Conservation (phyloP, 2,329 filamentous ascomycete genomes). For the Stemphylium beticola region DNA sequence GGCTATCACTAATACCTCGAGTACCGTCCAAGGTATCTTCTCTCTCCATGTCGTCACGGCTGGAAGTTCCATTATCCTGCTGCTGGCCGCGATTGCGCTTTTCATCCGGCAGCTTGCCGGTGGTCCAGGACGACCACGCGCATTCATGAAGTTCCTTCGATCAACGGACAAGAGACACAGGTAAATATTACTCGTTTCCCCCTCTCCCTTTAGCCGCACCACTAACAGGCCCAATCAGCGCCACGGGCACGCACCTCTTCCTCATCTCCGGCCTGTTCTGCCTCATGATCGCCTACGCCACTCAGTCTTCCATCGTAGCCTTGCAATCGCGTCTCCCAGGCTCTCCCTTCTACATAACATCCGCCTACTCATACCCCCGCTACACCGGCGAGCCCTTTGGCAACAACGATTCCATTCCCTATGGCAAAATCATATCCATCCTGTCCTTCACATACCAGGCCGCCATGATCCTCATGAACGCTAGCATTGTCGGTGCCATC, state of each 20-base stretch:
- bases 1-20: slow-evolving; percentile 20
- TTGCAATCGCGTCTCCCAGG: slow-evolving; percentile 13
- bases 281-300: slow-evolving; percentile 23
- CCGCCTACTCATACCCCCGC: slow-evolving; percentile 22
- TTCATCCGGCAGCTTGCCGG: slow-evolving; percentile 15
- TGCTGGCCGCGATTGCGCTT: slow-evolving; percentile 10
- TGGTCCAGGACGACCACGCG: slow-evolving; percentile 14
- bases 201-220: too few relatives aligned
- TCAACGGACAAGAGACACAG: slow-evolving; percentile 8
- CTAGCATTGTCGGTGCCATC: slow-evolving; percentile 33
- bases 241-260: slow-evolving; percentile 20
- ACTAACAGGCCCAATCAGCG: not conserved
- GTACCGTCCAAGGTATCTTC: slow-evolving; percentile 25
- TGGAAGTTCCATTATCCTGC: slow-evolving; percentile 15
- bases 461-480: slow-evolving; percentile 22
- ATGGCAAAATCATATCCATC: slow-evolving; percentile 22
- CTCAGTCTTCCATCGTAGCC: slow-evolving; percentile 22
- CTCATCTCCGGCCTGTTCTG: slow-evolving; percentile 22
- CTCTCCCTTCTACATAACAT: slow-evolving; percentile 23
- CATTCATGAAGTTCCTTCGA: slow-evolving; percentile 12
- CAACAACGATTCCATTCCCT: not conserved
- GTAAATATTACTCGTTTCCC: not conserved
- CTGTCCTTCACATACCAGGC: slow-evolving; percentile 24
- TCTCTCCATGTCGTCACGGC: slow-evolving; percentile 25
- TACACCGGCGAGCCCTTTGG: slow-evolving; percentile 6